Percentiles rank a stretch among this genome's conserved stretches.
Conservation (phyloP, 108 stramenopile genomes). For the Nannochloropsis oceanica region DNA sequence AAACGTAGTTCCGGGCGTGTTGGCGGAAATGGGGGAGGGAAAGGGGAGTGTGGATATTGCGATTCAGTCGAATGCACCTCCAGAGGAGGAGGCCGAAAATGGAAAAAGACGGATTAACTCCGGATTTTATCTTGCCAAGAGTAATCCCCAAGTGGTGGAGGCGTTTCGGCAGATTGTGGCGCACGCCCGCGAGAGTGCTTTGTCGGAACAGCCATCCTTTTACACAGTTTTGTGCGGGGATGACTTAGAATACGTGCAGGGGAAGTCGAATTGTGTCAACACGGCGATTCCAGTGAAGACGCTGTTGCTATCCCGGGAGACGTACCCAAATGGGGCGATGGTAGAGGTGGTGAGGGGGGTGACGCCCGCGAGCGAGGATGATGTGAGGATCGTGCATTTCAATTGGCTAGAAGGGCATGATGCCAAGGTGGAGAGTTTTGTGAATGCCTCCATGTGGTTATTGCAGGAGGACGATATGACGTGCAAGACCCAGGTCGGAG, state of each 20-base stretch:
- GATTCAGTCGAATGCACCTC: not conserved
- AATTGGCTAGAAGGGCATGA: not conserved
- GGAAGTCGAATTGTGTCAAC: not conserved
- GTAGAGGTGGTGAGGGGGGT: not conserved
- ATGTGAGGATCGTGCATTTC: not conserved
- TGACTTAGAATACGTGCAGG: not conserved
- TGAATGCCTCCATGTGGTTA: not conserved
- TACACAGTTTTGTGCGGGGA: not conserved
- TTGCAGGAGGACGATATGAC: not conserved
- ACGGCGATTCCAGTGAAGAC: not conserved
- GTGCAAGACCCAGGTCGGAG: not conserved
- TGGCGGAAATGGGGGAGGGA: not conserved
- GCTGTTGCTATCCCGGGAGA: not conserved
- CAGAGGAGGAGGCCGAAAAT: not conserved
- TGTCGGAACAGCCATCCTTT: not conserved
- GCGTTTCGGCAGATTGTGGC: not conserved
- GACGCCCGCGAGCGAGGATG: not conserved
- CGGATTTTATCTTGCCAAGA: not conserved
- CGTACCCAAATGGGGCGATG: not conserved
- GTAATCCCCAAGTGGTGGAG: not conserved
- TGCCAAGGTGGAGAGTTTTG: not conserved
- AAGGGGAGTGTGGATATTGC: not conserved
- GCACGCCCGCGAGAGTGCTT: not conserved
- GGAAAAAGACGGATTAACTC: not conserved
- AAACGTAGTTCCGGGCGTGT: not conserved